Percentiles rank a stretch among this genome's conserved stretches.
Conservation (phyloP, 1,284 basidiomycete genomes). For the Porodaedalea pini region DNA sequence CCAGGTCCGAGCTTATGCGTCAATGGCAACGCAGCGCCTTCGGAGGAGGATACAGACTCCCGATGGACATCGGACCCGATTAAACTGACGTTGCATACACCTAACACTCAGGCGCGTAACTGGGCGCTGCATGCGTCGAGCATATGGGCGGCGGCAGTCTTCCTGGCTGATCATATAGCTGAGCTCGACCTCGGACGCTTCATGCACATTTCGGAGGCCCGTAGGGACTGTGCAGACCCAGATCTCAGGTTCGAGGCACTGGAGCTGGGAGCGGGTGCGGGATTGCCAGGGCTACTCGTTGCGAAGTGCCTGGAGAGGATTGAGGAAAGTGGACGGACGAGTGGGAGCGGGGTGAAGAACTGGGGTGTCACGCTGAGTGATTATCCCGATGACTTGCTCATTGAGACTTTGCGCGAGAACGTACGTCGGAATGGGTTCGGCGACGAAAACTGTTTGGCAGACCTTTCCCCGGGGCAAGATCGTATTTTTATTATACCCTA, state of each 20-base stretch:
- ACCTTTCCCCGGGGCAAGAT: too few species aligned
- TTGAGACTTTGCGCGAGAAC: slow-evolving; percentile 56
- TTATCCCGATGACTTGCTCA: slow-evolving; percentile 65
- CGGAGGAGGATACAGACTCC: neutral
- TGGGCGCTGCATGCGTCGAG: slow-evolving; percentile 73
- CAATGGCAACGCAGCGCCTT: neutral
- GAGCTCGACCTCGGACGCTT: slow-evolving; percentile 36
- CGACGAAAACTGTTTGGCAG: neutral
- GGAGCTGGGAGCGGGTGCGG: slow-evolving; percentile 70
- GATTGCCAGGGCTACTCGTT: slow-evolving; percentile 65
- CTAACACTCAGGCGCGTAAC: slow-evolving; percentile 62
- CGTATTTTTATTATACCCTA: slow-evolving; percentile 41
- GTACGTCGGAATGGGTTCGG: slow-evolving; percentile 42
- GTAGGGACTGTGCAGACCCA: slow-evolving; percentile 19
- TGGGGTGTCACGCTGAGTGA: slow-evolving; percentile 53
- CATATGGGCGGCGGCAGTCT: slow-evolving; percentile 66
- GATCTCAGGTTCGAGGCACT: slow-evolving; percentile 42
- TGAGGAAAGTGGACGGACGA: neutral
- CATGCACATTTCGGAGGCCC: slow-evolving; percentile 18
- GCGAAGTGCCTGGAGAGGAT: slow-evolving; percentile 42
- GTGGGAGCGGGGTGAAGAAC: neutral
- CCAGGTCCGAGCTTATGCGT: neutral
- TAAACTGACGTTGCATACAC: slow-evolving; percentile 44
- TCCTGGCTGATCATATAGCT: slow-evolving; percentile 58
- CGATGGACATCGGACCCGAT: slow-evolving; percentile 8